Evolutionary conservation across 148 eudicot species (phyloP).

Genomic region (Drosera capensis): DNA sequence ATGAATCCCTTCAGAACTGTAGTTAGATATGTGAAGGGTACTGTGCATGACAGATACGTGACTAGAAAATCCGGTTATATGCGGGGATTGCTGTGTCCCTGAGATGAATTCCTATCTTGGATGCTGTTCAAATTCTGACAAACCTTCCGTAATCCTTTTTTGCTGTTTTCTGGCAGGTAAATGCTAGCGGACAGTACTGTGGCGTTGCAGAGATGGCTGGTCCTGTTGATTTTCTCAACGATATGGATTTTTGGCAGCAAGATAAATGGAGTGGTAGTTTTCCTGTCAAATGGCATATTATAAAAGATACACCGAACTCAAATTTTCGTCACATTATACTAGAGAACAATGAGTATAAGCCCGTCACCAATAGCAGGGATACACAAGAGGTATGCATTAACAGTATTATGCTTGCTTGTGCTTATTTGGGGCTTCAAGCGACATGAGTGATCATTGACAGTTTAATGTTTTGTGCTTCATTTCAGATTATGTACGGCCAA

Average conservation of each 20-base stretch:
- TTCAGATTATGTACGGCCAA: conserved; percentile 33
- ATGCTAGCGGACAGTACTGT: conserved; percentile 98
- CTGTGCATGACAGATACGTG: too few species aligned
- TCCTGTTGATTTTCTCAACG: conserved; percentile 65
- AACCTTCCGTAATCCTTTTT: not conserved
- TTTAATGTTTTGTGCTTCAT: not conserved
- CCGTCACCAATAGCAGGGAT: conserved; percentile 95
- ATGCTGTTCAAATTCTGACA: too few species aligned
- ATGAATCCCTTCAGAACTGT: too few species aligned
- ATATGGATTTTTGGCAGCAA: conserved; percentile 99
- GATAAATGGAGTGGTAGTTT: conserved; percentile 99
- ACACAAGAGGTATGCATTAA: conserved; percentile 69
- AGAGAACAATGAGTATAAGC: conserved; percentile 92
- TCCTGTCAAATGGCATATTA: conserved; percentile 93
- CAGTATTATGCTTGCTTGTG: not conserved
- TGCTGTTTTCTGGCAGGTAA: conserved; percentile 32
- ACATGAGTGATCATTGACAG: too few species aligned
- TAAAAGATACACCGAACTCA: conserved; percentile 83
- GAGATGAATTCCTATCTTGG: too few species aligned
- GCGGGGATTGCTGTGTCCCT: too few species aligned
- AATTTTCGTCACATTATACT: conserved; percentile 75
- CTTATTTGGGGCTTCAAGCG: too few species aligned
- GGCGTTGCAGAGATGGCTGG: conserved; percentile 98
- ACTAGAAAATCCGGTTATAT: too few species aligned
- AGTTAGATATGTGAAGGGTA: too few species aligned